These are phyloP conservation scores for Mycena rebaudengoi DNA, from an alignment of 768 basidiomycete species.

Conservation along the genomic window DNA sequence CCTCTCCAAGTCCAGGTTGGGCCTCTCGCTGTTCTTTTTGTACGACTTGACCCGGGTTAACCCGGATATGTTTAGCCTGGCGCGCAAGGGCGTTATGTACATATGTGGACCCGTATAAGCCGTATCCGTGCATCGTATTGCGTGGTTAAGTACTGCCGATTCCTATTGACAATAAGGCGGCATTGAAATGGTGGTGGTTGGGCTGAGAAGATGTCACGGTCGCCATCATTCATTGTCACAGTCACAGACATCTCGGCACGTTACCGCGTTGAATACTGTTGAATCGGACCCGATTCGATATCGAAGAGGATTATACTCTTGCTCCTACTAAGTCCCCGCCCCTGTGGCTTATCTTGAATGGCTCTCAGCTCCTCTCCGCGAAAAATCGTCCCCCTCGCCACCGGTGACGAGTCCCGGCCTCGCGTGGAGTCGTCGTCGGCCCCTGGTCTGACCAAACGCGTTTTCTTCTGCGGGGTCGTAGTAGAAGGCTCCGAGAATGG, in stretches of 20 bases:
- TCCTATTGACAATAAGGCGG: neutral
- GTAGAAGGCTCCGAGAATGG: conserved; percentile 85
- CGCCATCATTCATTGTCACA: neutral
- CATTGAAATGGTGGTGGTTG: no score
- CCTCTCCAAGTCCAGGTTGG: no score
- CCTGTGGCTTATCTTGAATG: conserved; percentile 53
- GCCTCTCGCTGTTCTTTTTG: no score
- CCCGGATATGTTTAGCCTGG: no score
- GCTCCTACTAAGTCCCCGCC: conserved; percentile 13
- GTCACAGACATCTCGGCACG: neutral
- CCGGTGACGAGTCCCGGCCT: conserved; percentile 65
- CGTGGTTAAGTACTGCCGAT: no score
- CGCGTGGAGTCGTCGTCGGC: conserved; percentile 51
- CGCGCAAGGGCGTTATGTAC: no score
- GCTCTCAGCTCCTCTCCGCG: conserved; percentile 75
- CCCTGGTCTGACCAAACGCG: conserved; percentile 71
- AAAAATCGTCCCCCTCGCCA: conserved; percentile 77
- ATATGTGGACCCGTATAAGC: no score
- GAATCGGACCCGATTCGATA: conserved; percentile 7
- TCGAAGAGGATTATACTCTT: conserved; percentile 16
- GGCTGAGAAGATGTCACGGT: no score
- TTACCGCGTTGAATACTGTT: conserved; percentile 12
- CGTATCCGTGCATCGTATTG: no score
- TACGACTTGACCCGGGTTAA: no score
- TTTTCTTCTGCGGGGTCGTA: conserved; percentile 90